Percentiles rank a stretch among this genome's conserved stretches.
These are phyloP conservation scores for Trypanosomatidae sp. DNA, from an alignment of 208 protist genomes.

Conservation along the genomic window DNA sequence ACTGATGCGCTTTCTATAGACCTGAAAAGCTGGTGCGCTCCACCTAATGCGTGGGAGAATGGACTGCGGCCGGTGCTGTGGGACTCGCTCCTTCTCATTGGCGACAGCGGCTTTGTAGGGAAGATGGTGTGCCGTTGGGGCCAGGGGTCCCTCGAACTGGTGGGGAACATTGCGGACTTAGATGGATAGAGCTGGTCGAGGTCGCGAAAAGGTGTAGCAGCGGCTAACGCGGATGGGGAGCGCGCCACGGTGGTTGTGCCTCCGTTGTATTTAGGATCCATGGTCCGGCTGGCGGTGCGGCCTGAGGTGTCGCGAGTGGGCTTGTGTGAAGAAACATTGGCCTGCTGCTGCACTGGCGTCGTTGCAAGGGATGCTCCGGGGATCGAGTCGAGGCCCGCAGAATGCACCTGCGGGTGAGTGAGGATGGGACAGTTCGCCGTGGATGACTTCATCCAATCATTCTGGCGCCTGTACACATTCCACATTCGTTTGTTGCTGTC, in stretches of 20 bases:
- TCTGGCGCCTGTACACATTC: not conserved
- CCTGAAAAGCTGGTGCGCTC: not conserved
- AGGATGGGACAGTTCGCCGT: not conserved
- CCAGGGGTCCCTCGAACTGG: not conserved
- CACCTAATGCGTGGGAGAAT: not conserved
- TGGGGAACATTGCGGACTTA: not conserved
- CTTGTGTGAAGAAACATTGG: not conserved
- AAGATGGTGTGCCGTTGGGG: not conserved
- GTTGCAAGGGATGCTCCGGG: not conserved
- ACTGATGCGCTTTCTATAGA: not conserved
- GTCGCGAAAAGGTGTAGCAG: not conserved
- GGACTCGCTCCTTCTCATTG: not conserved
- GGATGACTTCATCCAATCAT: not conserved
- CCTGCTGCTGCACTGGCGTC: not conserved
- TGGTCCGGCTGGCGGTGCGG: not conserved
- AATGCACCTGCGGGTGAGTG: not conserved
- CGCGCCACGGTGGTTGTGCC: not conserved
- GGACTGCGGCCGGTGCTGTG: not conserved
- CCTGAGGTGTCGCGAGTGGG: not conserved
- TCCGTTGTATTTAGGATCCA: not conserved
- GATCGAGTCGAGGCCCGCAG: not conserved
- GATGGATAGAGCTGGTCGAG: not conserved
- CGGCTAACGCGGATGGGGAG: not conserved
- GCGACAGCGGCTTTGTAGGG: constrained; percentile 2
- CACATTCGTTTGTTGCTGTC: not conserved